A percentile compares a stretch with the other conserved stretches of the same genome.
Conservation (phyloP, 2,329 filamentous ascomycete species). For the Aspergillus nomiae region DNA sequence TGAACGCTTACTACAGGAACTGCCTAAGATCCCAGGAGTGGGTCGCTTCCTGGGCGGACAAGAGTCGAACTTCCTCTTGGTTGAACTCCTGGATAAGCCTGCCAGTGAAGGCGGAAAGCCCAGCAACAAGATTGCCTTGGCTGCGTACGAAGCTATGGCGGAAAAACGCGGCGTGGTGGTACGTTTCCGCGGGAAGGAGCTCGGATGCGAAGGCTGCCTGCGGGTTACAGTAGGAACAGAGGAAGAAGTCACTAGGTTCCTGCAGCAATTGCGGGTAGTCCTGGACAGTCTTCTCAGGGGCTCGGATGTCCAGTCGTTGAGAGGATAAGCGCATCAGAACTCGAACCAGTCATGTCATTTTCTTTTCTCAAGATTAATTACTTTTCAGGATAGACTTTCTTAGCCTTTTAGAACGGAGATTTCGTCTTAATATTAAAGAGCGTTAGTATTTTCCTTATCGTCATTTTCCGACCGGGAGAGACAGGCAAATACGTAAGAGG, state of each 20-base stretch:
- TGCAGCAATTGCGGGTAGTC: conserved; percentile 65
- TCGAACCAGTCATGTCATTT: not conserved
- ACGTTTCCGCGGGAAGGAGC: conserved; percentile 88
- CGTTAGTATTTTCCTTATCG: not conserved
- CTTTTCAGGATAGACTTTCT: conserved; percentile 5
- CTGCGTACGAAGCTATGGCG: conserved; percentile 81
- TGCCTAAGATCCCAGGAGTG: conserved; percentile 75
- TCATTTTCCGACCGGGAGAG: not conserved
- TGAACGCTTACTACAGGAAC: conserved; percentile 70
- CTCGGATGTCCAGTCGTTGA: conserved; percentile 29
- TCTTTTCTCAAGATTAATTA: not conserved
- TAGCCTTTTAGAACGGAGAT: not conserved
- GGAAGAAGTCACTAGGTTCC: conserved; percentile 76
- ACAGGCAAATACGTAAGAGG: not conserved
- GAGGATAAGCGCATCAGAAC: not conserved
- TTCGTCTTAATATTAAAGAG: not conserved
- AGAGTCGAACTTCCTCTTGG: conserved; percentile 86
- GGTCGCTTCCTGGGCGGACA: conserved; percentile 78
- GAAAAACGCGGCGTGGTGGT: conserved; percentile 89
- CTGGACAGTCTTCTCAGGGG: conserved; percentile 52
- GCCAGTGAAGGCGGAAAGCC: conserved; percentile 63
- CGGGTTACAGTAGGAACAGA: conserved; percentile 92
- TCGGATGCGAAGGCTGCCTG: conserved; percentile 84
- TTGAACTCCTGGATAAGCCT: conserved; percentile 75
- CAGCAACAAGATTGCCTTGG: conserved; percentile 75